Conservation (phyloP, 2,329 filamentous ascomycete genomes). For the Colletotrichum aenigma region DNA sequence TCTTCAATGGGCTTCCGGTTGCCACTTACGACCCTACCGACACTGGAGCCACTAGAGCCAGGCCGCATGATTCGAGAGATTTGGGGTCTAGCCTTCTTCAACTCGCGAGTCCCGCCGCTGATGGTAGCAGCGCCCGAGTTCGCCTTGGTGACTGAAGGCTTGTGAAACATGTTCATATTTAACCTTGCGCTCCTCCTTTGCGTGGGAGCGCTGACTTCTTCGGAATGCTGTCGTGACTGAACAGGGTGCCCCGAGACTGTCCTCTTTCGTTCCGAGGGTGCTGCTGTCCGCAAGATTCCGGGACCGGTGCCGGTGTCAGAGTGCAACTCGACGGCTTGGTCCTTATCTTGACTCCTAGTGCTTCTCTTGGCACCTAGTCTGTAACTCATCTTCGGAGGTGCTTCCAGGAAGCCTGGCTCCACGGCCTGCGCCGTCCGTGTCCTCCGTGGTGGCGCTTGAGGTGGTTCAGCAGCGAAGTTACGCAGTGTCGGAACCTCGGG, state of each 20-base stretch:
- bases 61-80: slow-evolving; percentile 70
- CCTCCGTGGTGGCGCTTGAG: slow-evolving; percentile 57
- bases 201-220: slow-evolving; percentile 63
- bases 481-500: slow-evolving; percentile 40
- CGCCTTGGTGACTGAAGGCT: slow-evolving; percentile 69
- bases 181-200: slow-evolving; percentile 76
- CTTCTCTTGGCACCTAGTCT: slow-evolving; percentile 51
- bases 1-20: slow-evolving; percentile 79
- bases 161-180: slow-evolving; percentile 67
- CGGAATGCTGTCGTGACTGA: slow-evolving; percentile 51
- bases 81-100: slow-evolving; percentile 84
- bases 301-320: slow-evolving; percentile 43
- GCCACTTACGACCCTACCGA: slow-evolving; percentile 87
- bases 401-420: slow-evolving; percentile 58
- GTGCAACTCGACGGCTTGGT: slow-evolving; percentile 38
- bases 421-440: slow-evolving; percentile 57
- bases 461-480: slow-evolving; percentile 43
- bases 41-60: slow-evolving; percentile 69
- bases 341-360: slow-evolving; percentile 40
- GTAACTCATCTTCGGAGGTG: slow-evolving; percentile 69
- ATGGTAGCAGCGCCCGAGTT: slow-evolving; percentile 62
- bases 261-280: slow-evolving; percentile 76
- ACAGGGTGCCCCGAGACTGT: slow-evolving; percentile 87
- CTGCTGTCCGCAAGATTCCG: slow-evolving; percentile 38
- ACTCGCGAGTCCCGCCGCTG: slow-evolving; percentile 69